Base-by-base conservation (phyloP, 176 grass and related monocot genomes). In the Chrysopogon serrulatus region DNA sequence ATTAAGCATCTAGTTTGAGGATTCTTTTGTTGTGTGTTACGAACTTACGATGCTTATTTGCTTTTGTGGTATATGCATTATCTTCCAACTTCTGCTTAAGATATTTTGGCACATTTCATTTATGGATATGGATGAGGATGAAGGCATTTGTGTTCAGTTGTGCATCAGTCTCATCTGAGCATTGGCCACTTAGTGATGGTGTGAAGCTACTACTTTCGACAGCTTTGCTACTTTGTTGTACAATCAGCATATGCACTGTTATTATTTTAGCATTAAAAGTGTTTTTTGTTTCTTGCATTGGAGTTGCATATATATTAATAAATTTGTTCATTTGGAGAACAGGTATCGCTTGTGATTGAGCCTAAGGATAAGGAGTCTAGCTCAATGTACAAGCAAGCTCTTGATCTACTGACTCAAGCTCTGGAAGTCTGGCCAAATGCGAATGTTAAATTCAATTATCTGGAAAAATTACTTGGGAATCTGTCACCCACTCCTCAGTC, bases 371-470 rank as follows among this genome's bases (percentile, higher is more conserved):
- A 96, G 78, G 96, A 99, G 86, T 92, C 96, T 61, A 92, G 73
- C 75, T 93, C 90, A 59, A 96, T 99, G 93, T 99, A 99, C 84
- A 94, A 90, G 77, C 96, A 99, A 90, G 93, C 96, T 65, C 83
- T 99, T 80, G 93, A 99, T 80, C 78, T 99, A 47, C 78, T 99
- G 61, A 99, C 93, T 33, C 93, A 96, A 85, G 96, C 96, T 57
- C 72, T 96, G 83, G 96, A 99, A 84, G 96, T 99, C 59, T 99
- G 96, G 96, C 93, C 96, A 74, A 99, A 92, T 94, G 93, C 96
- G 33, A 99, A 99, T 89, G 96, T 99, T 65, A 99, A 99, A 83
- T 99, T 99, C 81, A 99, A 99, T 86, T 99, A 99, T 87, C 86
- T 99, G 2, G 96, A 99, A 81, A 99, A 99, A 79, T 86, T 96